A percentile compares a stretch with the other conserved stretches of the same genome.
Conservation (phyloP, 306 rosid species). For the Begonia loranthoides region DNA sequence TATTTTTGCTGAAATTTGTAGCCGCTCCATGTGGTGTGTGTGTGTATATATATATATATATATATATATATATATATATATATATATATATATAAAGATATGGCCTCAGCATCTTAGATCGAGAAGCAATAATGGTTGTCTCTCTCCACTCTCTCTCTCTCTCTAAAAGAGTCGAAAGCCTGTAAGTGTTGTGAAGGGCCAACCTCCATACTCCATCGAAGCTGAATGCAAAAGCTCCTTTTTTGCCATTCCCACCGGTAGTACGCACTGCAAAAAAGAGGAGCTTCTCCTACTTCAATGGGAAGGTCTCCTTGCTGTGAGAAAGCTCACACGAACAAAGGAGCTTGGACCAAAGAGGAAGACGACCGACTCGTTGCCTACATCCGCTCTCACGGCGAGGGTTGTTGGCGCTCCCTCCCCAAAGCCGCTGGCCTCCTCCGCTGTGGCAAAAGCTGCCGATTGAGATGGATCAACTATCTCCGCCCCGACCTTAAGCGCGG, state of each 20-base stretch:
- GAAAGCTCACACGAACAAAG: constrained; percentile 98
- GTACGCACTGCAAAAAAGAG: neutral
- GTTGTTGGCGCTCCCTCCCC: constrained; percentile 97
- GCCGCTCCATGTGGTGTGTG: neutral
- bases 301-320: constrained; percentile 99
- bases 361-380: constrained; percentile 86
- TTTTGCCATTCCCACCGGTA: neutral
- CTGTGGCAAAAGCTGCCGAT: constrained; percentile 93
- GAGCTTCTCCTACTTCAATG: constrained; percentile 13
- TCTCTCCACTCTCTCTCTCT: constrained; percentile 11
- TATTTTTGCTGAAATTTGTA: too few species aligned
- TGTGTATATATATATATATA: too few species aligned
- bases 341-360: constrained; percentile 99
- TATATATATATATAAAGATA: constrained; percentile 17
- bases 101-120: constrained; percentile 97
- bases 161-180: constrained; percentile 47
- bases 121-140: constrained; percentile 56
- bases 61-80: too few species aligned
- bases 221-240: constrained; percentile 9
- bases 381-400: constrained; percentile 90
- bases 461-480: constrained; percentile 96
- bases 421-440: constrained; percentile 97
- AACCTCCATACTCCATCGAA: too few species aligned
- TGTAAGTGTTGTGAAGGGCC: constrained; percentile 35
- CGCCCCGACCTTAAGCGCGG: constrained; percentile 97